Base-by-base conservation (phyloP, 2,329 filamentous ascomycete species). In the Xylaria sp. region DNA sequence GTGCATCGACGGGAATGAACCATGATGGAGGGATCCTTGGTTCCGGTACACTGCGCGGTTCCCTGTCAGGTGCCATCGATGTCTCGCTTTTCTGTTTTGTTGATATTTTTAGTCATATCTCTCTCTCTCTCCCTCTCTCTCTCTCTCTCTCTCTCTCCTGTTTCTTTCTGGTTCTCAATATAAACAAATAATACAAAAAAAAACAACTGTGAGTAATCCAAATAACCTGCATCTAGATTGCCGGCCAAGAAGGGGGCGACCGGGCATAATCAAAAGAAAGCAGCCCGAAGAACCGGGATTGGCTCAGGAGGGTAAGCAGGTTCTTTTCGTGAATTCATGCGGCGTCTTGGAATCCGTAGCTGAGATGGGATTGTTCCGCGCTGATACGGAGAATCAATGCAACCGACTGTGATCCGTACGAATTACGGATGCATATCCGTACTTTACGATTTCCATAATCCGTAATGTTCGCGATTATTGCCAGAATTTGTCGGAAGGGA, bases 21-120 rank as follows among this genome's bases (percentile, higher is more conserved):
- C 52, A 55, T 34, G 50, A 42, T 10, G 13, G 10, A 9, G 13
- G n/a, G 44, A 54, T 35, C 30, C 47, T 48, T 60, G 58, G 61
- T 59, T 63, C 52, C 50, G 60, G 50, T 11, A 56, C 4, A 46
- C 44, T 48, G 54, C 51, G 5, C 3, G 10, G 9, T 23, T 35
- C 42, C 42, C 13, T 51, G 23, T 16, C 11, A 23, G 23, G 23
- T 23, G 35, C n/a, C 11, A n/a, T 13, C 23, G 16, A 23, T 10
- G 2, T 16, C 11, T 54, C 42, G 18, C 35, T 52, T 11, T 10
- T 13, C 46, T 16, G 23, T 19, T 18, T 1, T 19, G 6, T 39
- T 9, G 13, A 46, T 51, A 51, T 51, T 51, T 51, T 51, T 51
- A 51, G 49, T 34, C 23, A 13, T 46, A n/a, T n/a, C 3, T 46